Base-by-base conservation (phyloP, 1,284 basidiomycete genomes). In the Pseudozyma sp. region DNA sequence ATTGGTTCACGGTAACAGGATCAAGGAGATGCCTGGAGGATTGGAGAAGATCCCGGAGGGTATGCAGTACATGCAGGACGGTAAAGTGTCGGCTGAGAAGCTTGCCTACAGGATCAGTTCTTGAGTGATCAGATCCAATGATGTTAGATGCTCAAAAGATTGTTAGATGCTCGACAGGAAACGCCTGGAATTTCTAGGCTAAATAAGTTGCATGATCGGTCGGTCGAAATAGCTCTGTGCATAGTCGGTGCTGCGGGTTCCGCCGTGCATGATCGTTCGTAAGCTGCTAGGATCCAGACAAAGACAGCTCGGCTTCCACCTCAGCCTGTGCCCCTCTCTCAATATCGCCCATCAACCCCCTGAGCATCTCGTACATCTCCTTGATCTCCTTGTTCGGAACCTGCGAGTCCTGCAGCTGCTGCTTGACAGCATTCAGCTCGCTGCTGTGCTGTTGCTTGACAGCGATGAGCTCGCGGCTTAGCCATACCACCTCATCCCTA, bases 41-140 rank as follows among this genome's bases (percentile, higher is more conserved):
- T 59, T 84, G 0, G 48, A 66, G 4, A 57, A 25, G 9, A 64
- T 84, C 25, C 48, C 61, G 1, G 70, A 77, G 19, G 82, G 80
- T 18, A 60, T 84, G 34, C 74, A 81, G 40, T 72, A 67, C 43
- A 36, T 80, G 40, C 76, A 80, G 59, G 64, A 78, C 2, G 76
- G 76, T 35, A 74, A 83, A 49, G 77, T 78, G 7, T 79, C 76
- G 1, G 77, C 73, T 7, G 78, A 83, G 58, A 83, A 83, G 69
- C 65, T 83, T 16, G 72, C 75, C 10, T 80, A 76, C 59, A 57
- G 56, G 18, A 75, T 75, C 66, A 69, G 62, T 61, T 66, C 63
- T 12, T 63, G 35, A 45, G 39, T n/a, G 16, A 21, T 13, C 43
- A 16, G 43, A 13, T 10, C 13, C 13, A 2, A 12, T 13, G 8